Percentiles rank a stretch among this genome's conserved stretches.
phyloP scores from a whole-genome alignment of 805 yeast species.

The Nakazawaea ambrosiae region DNA sequence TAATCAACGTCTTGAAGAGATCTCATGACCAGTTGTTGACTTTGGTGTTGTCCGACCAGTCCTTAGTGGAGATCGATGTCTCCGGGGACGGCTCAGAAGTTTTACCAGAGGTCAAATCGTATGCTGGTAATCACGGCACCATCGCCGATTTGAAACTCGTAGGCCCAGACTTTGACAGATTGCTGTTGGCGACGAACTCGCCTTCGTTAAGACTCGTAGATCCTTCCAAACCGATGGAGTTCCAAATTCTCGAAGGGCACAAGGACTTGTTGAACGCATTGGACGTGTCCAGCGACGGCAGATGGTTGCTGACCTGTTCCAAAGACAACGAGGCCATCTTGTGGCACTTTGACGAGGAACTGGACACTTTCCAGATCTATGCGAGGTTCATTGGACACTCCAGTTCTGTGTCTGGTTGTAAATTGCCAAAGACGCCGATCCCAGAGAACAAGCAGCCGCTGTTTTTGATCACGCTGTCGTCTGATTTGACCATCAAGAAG shows the following conservation, averaged over 20 bases:
- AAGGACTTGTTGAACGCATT: constrained; percentile 75
- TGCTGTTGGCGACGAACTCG: constrained; percentile 92
- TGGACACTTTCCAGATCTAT: constrained; percentile 33
- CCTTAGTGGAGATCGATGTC: constrained; percentile 35
- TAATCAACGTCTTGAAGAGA: constrained; percentile 44
- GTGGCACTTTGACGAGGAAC: constrained; percentile 59
- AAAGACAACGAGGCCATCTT: constrained; percentile 82
- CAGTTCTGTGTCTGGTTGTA: constrained; percentile 78
- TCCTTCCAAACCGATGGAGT: constrained; percentile 53
- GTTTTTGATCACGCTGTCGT: constrained; percentile 75
- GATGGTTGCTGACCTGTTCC: constrained; percentile 87
- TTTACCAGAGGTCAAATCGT: constrained; percentile 41
- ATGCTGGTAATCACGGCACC: constrained; percentile 95
- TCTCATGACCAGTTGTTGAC: constrained; percentile 32
- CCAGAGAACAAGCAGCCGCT: constrained; percentile 37
- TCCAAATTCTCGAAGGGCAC: constrained; percentile 71
- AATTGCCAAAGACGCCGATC: constrained; percentile 51
- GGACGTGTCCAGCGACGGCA: constrained; percentile 73
- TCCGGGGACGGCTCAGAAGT: constrained; percentile 20
- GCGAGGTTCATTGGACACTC: constrained; percentile 81
- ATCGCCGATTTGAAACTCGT: constrained; percentile 82
- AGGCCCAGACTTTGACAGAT: constrained; percentile 47
- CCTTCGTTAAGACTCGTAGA: constrained; percentile 77
- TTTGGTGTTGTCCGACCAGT: constrained; percentile 79
- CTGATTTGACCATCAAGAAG: constrained; percentile 77